Base-by-base conservation (phyloP, 306 rosid species). In the Vigna radiata region DNA sequence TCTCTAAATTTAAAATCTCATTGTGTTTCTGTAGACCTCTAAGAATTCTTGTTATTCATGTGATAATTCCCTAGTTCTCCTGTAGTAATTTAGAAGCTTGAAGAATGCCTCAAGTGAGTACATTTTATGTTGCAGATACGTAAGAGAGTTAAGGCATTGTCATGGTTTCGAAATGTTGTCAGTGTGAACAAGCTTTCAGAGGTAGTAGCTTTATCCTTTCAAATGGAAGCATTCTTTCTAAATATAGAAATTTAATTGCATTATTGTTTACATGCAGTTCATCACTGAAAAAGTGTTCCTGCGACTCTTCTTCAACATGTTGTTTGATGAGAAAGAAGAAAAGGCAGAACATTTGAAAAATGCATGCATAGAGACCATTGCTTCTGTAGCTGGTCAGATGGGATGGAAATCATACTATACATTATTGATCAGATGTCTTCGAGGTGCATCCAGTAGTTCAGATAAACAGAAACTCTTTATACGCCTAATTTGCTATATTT, bases 331-430 rank as follows among this genome's bases (percentile, higher is more conserved):
- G 79, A 88, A 77, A 68, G 89, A 92, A 53, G 95, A 82, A 67
- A 90, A 85, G 53, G 91, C 86, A 21, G 97, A 92, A 62, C 84
- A 95, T 84, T 36, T 95, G 56, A 92, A 87, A 90, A 86, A 82
- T 80, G 91, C 93, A 47, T 95, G 98, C 77, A 85, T 95, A 44
- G 97, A 92, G 84, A 92, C 96, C 48, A 82, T 95, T 77, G 92
- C 93, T 81, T 90, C 96, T 75, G 84, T 92, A 77, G 87, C 97
- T 63, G 85, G 93, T 29, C 84, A 86, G 83, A 86, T 88, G 91
- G 94, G 88, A 68, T 95, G 98, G 97, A 88, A 89, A 77, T 92
- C 92, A 75, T 92, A 92, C 79, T 89, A 88, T 82, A 77, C 85
- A 50, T 87, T 95, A 77, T 74, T 95, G 82, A 81, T 48, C 76